Evolutionary conservation across 2,329 filamentous ascomycete genomes (phyloP), one percentile per base, ranked within the genome.

Genomic region (Xylariaceae sp.): DNA sequence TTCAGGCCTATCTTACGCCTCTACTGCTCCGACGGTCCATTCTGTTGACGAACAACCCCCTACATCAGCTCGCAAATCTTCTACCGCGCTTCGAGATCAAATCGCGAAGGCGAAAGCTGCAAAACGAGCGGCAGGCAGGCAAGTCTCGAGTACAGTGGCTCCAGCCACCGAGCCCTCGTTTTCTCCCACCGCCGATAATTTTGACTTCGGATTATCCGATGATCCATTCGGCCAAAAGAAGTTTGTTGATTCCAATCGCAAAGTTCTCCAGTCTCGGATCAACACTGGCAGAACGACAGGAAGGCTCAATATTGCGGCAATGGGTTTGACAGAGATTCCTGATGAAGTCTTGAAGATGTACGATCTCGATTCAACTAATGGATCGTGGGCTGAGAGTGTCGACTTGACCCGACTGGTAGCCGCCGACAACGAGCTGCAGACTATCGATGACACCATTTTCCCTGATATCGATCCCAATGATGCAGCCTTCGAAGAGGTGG

Each of bases 81-180:
- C 92, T 0, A 73, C 79, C 14, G 84, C 90, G 1, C 69, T 98
- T 12, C 82, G 93, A 25, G 89, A 96, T 41, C 91, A 93, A 43
- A 96, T 97, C 52, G 89, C 91, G 29, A 92, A 91, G 57, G 92
- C 93, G 1, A 95, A 92, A 62, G 90, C 90, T 2, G 87, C 89
- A 2, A 85, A 81, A 45, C 79, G 82, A 50, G 82, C 79, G 10
- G 69, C 71, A 3, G 61, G 66, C 25, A 67, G 62, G 36, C 66
- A 70, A 37, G 53, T 57, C 6, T 54, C 65, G 6, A 57, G 49
- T 3, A 48, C 56, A 5, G 44, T 51, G 17, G 42, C 54, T 5
- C 45, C 53, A 1, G 49, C 59, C 1, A 54, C 56, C 12, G 48
- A 60, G 4, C 64, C 69, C 20, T 52, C 65, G 0, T 67, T 77